phyloP scores from a whole-genome alignment of 2,329 filamentous ascomycete species.

The Diaporthe helianthi region DNA sequence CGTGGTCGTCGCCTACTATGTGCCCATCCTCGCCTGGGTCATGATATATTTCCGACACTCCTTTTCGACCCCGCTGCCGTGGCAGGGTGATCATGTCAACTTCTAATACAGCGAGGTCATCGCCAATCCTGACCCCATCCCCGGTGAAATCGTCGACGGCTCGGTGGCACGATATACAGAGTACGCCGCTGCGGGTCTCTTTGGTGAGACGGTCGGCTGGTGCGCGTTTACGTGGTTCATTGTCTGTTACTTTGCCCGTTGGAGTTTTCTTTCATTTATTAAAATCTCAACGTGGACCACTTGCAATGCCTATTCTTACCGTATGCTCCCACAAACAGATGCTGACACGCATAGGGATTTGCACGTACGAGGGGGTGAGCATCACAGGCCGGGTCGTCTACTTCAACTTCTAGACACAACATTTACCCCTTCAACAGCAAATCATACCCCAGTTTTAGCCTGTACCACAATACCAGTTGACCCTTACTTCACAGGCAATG shows the following conservation, averaged over 20 bases:
- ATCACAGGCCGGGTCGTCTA: neutral
- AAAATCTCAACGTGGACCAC: neutral
- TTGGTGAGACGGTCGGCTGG: constrained; percentile 4
- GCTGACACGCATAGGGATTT: neutral
- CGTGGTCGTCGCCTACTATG: neutral
- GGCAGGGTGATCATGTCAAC: constrained; percentile 1
- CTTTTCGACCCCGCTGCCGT: neutral
- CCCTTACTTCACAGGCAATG: too few species aligned
- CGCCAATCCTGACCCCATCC: neutral
- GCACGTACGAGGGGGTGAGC: neutral
- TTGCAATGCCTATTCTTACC: too few species aligned
- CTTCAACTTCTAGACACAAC: too few species aligned
- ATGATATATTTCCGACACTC: neutral
- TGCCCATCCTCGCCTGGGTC: constrained; percentile 3
- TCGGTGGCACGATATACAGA: neutral
- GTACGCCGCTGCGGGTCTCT: neutral
- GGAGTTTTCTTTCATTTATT: neutral
- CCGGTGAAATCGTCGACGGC: neutral
- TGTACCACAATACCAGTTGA: too few species aligned
- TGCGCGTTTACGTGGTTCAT: constrained; percentile 4
- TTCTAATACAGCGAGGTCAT: constrained; percentile 10
- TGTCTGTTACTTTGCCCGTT: neutral
- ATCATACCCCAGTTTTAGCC: too few species aligned
- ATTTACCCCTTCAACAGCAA: too few species aligned
- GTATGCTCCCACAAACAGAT: neutral